phyloP scores from a whole-genome alignment of 176 grass and related monocot genomes.

The Hordeum marinum region DNA sequence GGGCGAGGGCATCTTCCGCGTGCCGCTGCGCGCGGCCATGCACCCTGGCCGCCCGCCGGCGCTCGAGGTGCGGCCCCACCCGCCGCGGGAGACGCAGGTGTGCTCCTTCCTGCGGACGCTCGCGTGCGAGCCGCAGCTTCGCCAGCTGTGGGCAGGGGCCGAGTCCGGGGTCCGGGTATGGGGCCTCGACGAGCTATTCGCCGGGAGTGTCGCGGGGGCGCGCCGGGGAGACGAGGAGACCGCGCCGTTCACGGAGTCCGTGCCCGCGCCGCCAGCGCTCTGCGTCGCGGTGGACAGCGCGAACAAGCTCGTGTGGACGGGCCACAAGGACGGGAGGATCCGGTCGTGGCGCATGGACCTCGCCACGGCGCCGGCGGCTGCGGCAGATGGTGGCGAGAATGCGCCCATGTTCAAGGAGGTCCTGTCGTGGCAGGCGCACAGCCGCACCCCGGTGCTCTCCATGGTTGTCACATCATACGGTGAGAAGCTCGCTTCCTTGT shows the following conservation, averaged over 20 bases:
- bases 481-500: slow-evolving; percentile 21
- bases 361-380: neutral
- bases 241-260: slow-evolving; percentile 70
- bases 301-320: slow-evolving; percentile 63
- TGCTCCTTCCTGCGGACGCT: slow-evolving; percentile 75
- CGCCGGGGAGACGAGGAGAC: slow-evolving; percentile 69
- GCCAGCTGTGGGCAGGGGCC: slow-evolving; percentile 71
- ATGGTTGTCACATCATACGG: slow-evolving; percentile 68
- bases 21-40: slow-evolving; percentile 58
- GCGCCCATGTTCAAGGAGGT: slow-evolving; percentile 45
- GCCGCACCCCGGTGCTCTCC: slow-evolving; percentile 65
- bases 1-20: slow-evolving; percentile 59
- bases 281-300: slow-evolving; percentile 63
- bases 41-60: slow-evolving; percentile 74
- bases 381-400: neutral
- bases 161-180: slow-evolving; percentile 75
- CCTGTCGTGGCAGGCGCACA: slow-evolving; percentile 69
- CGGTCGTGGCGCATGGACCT: slow-evolving; percentile 62
- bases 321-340: slow-evolving; percentile 85
- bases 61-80: slow-evolving; percentile 74
- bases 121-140: slow-evolving; percentile 28
- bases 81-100: slow-evolving; percentile 84
- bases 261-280: slow-evolving; percentile 46
- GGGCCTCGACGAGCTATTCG: slow-evolving; percentile 49
- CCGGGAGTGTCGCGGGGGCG: neutral